These are phyloP conservation scores for Chenopodium suecicum DNA, from an alignment of 148 eudicot genomes.

Conservation along the genomic window DNA sequence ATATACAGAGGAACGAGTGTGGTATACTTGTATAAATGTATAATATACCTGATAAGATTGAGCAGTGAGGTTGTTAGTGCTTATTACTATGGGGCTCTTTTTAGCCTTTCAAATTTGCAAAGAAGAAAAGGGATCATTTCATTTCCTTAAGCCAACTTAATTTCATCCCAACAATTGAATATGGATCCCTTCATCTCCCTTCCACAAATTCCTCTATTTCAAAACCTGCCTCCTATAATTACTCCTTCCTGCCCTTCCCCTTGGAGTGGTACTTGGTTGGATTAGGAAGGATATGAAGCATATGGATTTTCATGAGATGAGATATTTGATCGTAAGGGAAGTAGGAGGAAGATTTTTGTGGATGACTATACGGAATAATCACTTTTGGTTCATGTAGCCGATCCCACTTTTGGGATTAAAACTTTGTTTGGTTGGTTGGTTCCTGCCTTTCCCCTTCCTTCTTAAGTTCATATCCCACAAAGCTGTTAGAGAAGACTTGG, in stretches of 20 bases:
- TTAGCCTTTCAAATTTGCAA: neutral
- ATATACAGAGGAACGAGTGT: too few species aligned
- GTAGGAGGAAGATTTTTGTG: too few species aligned
- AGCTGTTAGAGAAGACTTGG: neutral
- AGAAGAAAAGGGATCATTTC: neutral
- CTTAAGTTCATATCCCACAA: neutral
- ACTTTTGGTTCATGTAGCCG: too few species aligned
- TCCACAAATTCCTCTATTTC: neutral
- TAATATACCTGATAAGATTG: neutral
- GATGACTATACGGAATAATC: too few species aligned
- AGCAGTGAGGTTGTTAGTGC: neutral
- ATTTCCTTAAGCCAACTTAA: neutral
- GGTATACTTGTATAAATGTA: too few species aligned
- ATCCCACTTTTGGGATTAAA: too few species aligned
- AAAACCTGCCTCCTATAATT: neutral
- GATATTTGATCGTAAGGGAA: too few species aligned
- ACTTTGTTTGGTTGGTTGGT: too few species aligned
- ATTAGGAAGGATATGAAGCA: too few species aligned
- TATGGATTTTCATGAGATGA: too few species aligned
- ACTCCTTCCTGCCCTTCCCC: neutral
- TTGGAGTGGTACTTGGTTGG: too few species aligned
- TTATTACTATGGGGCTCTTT: neutral
- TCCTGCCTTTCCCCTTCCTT: neutral
- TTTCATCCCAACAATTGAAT: neutral
- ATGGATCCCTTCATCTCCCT: neutral